phyloP scores from a whole-genome alignment of 2,329 filamentous ascomycete genomes.

The Apiospora kogelbergensis region DNA sequence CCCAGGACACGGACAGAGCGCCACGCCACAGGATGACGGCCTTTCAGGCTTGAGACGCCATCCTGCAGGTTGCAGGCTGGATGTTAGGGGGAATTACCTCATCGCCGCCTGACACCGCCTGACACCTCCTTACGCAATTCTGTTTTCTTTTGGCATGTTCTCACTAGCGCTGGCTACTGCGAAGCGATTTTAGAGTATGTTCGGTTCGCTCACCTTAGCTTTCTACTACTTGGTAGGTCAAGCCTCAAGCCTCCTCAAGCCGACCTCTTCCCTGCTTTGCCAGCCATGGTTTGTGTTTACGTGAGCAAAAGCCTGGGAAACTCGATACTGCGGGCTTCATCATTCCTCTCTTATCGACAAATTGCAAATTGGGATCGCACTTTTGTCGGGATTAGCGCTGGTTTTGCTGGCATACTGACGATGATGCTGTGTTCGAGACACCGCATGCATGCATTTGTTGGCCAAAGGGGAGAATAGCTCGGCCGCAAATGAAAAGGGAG shows the following conservation, averaged over 20 bases:
- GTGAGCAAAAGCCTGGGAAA: not conserved
- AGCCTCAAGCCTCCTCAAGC: not conserved
- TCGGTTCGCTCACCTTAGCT: not conserved
- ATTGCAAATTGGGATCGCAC: not conserved
- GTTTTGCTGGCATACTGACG: not conserved
- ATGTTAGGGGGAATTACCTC: not conserved
- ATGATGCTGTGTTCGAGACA: not conserved
- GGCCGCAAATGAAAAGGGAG: not conserved
- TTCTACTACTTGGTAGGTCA: not conserved
- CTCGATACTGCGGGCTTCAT: not conserved
- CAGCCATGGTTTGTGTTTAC: not conserved
- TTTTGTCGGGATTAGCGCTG: not conserved
- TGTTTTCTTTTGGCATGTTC: not conserved
- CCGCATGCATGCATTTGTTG: not conserved
- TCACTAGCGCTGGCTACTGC: not conserved
- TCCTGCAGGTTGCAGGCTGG: not conserved
- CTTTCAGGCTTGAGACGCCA: not conserved
- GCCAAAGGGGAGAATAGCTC: not conserved
- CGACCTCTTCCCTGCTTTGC: not conserved
- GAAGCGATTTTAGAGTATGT: not conserved
- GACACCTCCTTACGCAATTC: not conserved
- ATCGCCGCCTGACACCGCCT: not conserved
- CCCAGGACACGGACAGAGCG: not conserved
- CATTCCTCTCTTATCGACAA: not conserved
- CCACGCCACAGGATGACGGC: not conserved